Conservation (phyloP, 495 filamentous ascomycete genomes). For the Stereocaulon alpinum region DNA sequence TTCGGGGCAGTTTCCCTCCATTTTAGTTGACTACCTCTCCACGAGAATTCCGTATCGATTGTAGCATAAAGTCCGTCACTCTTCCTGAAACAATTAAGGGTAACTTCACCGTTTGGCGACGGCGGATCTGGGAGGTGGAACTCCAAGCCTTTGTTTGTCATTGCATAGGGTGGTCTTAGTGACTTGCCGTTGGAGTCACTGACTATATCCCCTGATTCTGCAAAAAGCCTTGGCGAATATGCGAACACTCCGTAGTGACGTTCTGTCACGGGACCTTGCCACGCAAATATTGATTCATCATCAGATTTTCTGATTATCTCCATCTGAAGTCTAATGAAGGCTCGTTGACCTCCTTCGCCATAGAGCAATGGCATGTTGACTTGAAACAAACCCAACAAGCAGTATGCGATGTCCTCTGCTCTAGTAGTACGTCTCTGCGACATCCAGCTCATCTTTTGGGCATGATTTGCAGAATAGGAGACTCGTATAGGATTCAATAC, state of each 20-base stretch:
- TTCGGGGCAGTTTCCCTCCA: too few relatives aligned
- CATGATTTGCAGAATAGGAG: neutral
- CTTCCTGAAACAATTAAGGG: neutral
- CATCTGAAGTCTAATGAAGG: slow-evolving; percentile 24
- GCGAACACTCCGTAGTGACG: neutral
- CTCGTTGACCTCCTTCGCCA: slow-evolving; percentile 21
- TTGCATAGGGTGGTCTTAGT: slow-evolving; percentile 2
- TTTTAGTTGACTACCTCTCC: too few relatives aligned
- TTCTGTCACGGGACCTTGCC: neutral
- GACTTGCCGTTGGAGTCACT: neutral
- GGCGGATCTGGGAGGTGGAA: neutral
- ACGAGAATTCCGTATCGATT: too few relatives aligned
- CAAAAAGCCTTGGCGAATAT: neutral
- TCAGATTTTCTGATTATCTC: slow-evolving; percentile 25
- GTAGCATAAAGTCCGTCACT: neutral
- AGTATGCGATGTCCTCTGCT: slow-evolving; percentile 19
- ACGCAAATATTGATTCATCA: slow-evolving; percentile 26
- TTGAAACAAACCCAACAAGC: slow-evolving; percentile 16
- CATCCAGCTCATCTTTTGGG: slow-evolving; percentile 18
- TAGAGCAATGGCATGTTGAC: slow-evolving; percentile 47
- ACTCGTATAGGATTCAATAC: neutral
- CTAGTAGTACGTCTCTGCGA: slow-evolving; percentile 11
- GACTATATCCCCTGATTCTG: neutral
- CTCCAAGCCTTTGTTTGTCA: slow-evolving; percentile 13
- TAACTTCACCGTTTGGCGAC: neutral